Percentiles rank a stretch among this genome's conserved stretches.
Evolutionary conservation across 371 early-diverging fungal genomes (phyloP).

Genomic region (Rhizopus delemar): DNA sequence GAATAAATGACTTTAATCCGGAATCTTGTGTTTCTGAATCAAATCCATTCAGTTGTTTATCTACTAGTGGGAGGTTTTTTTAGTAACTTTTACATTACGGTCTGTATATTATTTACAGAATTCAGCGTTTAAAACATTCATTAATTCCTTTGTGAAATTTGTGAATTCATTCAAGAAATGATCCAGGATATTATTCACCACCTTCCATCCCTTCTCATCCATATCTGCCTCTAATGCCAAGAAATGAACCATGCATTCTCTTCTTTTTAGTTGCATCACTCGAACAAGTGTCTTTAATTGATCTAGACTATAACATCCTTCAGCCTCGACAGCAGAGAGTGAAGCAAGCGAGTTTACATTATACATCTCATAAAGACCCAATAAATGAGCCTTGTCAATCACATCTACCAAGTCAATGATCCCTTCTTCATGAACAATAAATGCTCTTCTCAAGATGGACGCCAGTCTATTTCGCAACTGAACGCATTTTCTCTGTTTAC

Average conservation of each 20-base stretch:
- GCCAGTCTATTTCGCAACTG: slow-evolving; percentile 36
- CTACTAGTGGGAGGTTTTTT: slow-evolving; percentile 12
- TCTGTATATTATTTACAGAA: slow-evolving; percentile 33
- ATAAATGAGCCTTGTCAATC: slow-evolving; percentile 34
- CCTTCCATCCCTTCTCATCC: slow-evolving; percentile 36
- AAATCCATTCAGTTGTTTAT: slow-evolving; percentile 30
- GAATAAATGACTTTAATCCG: slow-evolving; percentile 40
- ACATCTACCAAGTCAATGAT: slow-evolving; percentile 44
- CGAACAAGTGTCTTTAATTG: slow-evolving; percentile 41
- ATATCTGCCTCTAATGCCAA: slow-evolving; percentile 40
- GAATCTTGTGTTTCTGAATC: slow-evolving; percentile 19
- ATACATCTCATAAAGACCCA: slow-evolving; percentile 49
- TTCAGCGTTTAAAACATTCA: slow-evolving; percentile 36
- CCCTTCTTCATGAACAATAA: slow-evolving; percentile 44
- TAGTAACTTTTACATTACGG: background rate
- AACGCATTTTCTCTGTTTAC: slow-evolving; percentile 27
- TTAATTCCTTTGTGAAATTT: slow-evolving; percentile 29
- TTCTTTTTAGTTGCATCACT: slow-evolving; percentile 48
- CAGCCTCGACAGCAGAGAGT: slow-evolving; percentile 29
- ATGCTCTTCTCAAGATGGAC: slow-evolving; percentile 38
- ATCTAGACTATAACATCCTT: slow-evolving; percentile 31
- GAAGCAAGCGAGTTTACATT: slow-evolving; percentile 45
- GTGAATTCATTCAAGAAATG: slow-evolving; percentile 33
- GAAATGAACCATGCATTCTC: slow-evolving; percentile 53
- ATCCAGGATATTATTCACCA: slow-evolving; percentile 31